Evolutionary conservation across 441 rosid species (phyloP), one percentile per base, ranked within the genome.

Genomic region (Aquilaria agallochum): DNA sequence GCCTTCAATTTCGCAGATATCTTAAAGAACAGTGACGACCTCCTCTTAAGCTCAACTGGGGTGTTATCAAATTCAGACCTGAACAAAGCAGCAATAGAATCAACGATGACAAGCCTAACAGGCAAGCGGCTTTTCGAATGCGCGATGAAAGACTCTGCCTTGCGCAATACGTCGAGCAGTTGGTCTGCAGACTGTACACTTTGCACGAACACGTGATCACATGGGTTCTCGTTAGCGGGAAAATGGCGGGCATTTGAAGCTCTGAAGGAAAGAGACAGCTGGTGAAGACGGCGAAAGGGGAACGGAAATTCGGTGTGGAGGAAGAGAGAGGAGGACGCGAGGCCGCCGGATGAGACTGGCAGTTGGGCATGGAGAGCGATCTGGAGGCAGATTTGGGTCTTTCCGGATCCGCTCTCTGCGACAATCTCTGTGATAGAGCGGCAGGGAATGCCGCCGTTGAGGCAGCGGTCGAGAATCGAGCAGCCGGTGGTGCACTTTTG

Each of bases 351-450:
- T 55, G 96, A 81, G 61, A 68, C 49, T 11, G 96, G 98, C 61
- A 92, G 96, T 72, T 92, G 96, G 59, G 85, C 81, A 61, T 59
- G 69, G 68, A 90, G 91, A 50, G 86, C 76, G 53, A 90, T 89
- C 64, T 90, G 97, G 55, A 90, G 96, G 78, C 92, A 90, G 63
- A 92, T 69, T 61, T 90, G 97, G 70, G 97, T 93, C 80, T 93
- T 92, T 11, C 97, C 98, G 56, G 85, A 79, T 62, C 94, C 92
- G 56, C 95, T 93, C 68, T 88, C 97, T 42, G 95, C 92, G 2
- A 81, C 87, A 52, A 90, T 75, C 74, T 93, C 97, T 32, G 96
- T 86, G 45, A 93, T 31, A 10, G 92, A 84, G 55, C 79, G 62
- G 77, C 92, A 93, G 10, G 96, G 87, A 40, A 93, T 63, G 50